Percentiles rank a stretch among this genome's conserved stretches.
Evolutionary conservation across 108 stramenopile species (phyloP).

Genomic region (Cyclotella baltica): DNA sequence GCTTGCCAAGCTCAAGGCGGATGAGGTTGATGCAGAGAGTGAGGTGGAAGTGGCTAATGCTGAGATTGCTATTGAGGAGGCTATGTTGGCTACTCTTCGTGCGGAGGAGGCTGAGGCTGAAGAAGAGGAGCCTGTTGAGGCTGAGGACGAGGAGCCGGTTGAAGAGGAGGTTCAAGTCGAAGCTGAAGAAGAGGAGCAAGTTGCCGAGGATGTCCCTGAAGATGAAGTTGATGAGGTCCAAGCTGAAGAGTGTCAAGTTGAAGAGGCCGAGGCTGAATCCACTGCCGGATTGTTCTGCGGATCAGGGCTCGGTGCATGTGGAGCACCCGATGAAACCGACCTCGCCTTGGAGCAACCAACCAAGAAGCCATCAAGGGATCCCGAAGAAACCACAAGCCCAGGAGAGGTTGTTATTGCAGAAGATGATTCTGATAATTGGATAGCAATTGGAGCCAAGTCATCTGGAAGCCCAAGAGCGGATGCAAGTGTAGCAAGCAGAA

Average conservation of each 20-base stretch:
- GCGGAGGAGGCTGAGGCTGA: neutral
- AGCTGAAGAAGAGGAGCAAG: neutral
- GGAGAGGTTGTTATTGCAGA: no score
- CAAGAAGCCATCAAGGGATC: no score
- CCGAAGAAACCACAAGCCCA: no score
- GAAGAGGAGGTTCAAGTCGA: neutral
- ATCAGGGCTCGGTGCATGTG: no score
- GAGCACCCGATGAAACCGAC: neutral
- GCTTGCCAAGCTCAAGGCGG: slow-evolving; percentile 15
- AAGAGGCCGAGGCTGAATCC: no score
- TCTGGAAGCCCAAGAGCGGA: neutral
- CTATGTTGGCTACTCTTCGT: no score
- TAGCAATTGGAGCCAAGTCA: neutral
- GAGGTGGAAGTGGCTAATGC: slow-evolving; percentile 3
- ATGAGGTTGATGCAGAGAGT: slow-evolving; percentile 4
- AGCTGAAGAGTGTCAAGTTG: neutral
- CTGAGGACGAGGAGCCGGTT: neutral
- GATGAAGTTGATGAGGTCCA: neutral
- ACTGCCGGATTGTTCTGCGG: no score
- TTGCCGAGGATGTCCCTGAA: neutral
- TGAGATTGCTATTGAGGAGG: neutral
- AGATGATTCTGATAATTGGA: slow-evolving; percentile 5
- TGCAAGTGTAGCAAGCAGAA: neutral
- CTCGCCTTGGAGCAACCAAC: no score
- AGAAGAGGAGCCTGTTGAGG: neutral